phyloP scores from a whole-genome alignment of 805 yeast genomes.

The Pichia cephalocereana region DNA sequence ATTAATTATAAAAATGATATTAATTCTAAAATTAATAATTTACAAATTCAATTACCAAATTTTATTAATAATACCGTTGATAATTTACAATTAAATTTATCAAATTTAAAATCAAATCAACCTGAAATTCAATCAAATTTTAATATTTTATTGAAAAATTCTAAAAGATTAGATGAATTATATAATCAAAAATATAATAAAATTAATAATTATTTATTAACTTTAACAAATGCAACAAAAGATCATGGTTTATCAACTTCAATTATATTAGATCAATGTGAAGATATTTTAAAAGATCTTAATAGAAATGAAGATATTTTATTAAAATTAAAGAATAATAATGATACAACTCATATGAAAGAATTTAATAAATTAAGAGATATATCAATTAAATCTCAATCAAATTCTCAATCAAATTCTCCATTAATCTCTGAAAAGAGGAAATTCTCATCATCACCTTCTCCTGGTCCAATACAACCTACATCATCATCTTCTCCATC shows the following conservation, averaged over 20 bases:
- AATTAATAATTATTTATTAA: constrained; percentile 33
- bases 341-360: constrained; percentile 7
- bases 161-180: constrained; percentile 39
- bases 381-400: constrained; percentile 3
- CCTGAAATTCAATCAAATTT: constrained; percentile 40
- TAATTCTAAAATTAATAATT: constrained; percentile 31
- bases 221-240: constrained; percentile 35
- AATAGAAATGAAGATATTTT: constrained; percentile 19
- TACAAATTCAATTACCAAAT: constrained; percentile 29
- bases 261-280: constrained; percentile 36
- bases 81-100: constrained; percentile 28
- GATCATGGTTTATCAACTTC: constrained; percentile 42
- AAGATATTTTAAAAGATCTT: constrained; percentile 31
- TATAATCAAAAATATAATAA: constrained; percentile 39
- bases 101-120: constrained; percentile 34
- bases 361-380: constrained; percentile 9
- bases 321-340: constrained; percentile 9
- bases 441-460: constrained; percentile 1
- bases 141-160: constrained; percentile 38
- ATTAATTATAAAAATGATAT: constrained; percentile 41
- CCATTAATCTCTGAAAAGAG: background rate
- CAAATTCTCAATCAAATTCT: background rate
- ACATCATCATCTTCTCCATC: background rate
- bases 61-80: constrained; percentile 30
- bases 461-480: background rate